phyloP scores from a whole-genome alignment of 257 asterid species.

The Plectranthus barbatus region DNA sequence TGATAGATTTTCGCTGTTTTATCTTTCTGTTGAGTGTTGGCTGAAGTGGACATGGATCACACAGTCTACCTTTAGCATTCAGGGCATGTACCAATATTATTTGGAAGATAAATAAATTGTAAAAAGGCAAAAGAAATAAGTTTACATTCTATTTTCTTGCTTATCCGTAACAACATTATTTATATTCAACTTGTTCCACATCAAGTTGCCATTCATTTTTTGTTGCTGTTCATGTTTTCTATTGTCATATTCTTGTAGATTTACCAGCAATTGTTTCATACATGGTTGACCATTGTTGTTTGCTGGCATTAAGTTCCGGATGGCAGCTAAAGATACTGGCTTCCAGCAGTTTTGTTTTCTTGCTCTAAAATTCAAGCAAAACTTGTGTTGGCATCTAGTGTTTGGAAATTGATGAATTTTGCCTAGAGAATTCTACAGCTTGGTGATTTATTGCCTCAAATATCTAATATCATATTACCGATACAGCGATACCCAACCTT shows the following conservation, averaged over 20 bases:
- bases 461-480: background rate
- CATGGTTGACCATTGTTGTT: too few species aligned
- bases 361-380: background rate
- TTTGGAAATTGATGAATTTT: background rate
- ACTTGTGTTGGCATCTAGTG: background rate
- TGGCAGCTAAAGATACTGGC: background rate
- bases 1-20: background rate
- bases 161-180: too few species aligned
- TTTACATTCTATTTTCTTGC: too few species aligned
- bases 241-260: too few species aligned
- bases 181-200: too few species aligned
- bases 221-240: background rate
- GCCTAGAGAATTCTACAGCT: background rate
- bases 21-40: background rate
- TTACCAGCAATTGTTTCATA: too few species aligned
- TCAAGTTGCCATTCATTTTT: too few species aligned
- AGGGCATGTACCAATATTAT: too few species aligned
- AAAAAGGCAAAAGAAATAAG: too few species aligned
- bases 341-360: background rate
- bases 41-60: background rate
- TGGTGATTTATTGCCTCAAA: conserved; percentile 1
- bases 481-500: background rate
- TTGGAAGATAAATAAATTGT: too few species aligned
- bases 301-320: too few species aligned
- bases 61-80: background rate